Base-by-base conservation (phyloP, 208 protist species). In the Acanthamoeba culbertsoni region DNA sequence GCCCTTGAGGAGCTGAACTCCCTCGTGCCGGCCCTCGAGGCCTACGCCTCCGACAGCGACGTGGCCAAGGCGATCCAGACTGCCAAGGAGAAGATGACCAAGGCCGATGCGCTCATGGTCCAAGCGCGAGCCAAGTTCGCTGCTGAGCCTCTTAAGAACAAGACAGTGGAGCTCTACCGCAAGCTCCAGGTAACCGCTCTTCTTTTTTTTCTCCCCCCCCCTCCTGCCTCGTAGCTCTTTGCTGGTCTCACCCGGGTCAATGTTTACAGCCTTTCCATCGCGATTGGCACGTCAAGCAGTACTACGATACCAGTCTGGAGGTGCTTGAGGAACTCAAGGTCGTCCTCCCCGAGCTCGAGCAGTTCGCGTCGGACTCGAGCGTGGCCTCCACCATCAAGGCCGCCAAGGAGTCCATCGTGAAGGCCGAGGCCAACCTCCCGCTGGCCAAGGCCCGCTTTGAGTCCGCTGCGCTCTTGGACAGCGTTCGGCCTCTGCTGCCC, bases 401-500 rank as follows among this genome's bases (percentile, higher is more conserved):
- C n/a, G 84, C 84, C 55, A 4, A 26, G 26, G 55, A 59, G 0
- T 43, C 33, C 31, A 91, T 91, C 53, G 3, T 23, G 12, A 43
- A 48, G 84, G 42, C 84, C 37, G 84, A 91, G 26, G 84, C 53
- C 33, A 40, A 46, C 59, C 23, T 91, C 16, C 84, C 84, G 12
- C 35, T 71, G 59, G 84, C 84, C 84, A 91, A 91, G 33, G 84
- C 55, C 28, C 35, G 45, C n/a, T 91, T 91, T 28, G 84, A 91
- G 84, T 42, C 84, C 35, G 84, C 31, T 4, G 53, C 84, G 31
- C 84, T 91, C 35, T 43, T n/a, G n/a, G n/a, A n/a, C n/a, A n/a
- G n/a, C n/a, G n/a, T n/a, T n/a, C n/a, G n/a, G n/a, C n/a, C n/a
- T n/a, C n/a, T n/a, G n/a, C n/a, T n/a, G n/a, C n/a, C n/a, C n/a